Base-by-base conservation (phyloP, 139 green algal species). In the Chlorella sp. region DNA sequence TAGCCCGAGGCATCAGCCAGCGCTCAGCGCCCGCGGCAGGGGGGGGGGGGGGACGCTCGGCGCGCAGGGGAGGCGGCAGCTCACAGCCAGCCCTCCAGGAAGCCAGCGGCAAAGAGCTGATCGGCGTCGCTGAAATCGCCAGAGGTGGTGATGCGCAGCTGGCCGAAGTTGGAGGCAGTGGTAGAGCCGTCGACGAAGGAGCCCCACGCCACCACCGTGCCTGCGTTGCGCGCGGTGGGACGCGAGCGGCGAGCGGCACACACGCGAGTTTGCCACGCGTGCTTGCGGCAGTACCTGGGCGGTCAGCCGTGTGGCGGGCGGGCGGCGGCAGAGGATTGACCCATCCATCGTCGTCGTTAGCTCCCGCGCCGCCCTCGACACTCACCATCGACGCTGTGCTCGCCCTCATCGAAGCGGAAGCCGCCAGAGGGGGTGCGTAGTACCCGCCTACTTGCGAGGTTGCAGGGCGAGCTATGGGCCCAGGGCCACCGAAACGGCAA, bases 1-100 rank as follows among this genome's bases (percentile, higher is more conserved):
- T n/a, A n/a, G n/a, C n/a, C n/a, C n/a, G n/a, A n/a, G n/a, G n/a
- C n/a, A n/a, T n/a, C n/a, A n/a, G n/a, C n/a, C n/a, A n/a, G n/a
- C n/a, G n/a, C n/a, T n/a, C n/a, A n/a, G n/a, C n/a, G n/a, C n/a
- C n/a, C n/a, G n/a, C n/a, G n/a, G n/a, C n/a, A n/a, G n/a, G n/a
- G n/a, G n/a, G n/a, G n/a, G n/a, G n/a, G n/a, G n/a, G n/a, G n/a
- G n/a, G n/a, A n/a, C n/a, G n/a, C n/a, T n/a, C n/a, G n/a, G n/a
- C n/a, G n/a, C n/a, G n/a, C n/a, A n/a, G n/a, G n/a, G n/a, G n/a
- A n/a, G n/a, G n/a, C n/a, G n/a, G n/a, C n/a, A n/a, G n/a, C n/a
- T n/a, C n/a, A n/a, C n/a, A 93, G 56, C 45, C 71, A 90, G 15
- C 88, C 89, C 41, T 94, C 87, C 38, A 92, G 27, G 61, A 83